These are phyloP conservation scores for Hyphodiscus sp. DNA, from an alignment of 2,329 filamentous ascomycete genomes.

Conservation along the genomic window DNA sequence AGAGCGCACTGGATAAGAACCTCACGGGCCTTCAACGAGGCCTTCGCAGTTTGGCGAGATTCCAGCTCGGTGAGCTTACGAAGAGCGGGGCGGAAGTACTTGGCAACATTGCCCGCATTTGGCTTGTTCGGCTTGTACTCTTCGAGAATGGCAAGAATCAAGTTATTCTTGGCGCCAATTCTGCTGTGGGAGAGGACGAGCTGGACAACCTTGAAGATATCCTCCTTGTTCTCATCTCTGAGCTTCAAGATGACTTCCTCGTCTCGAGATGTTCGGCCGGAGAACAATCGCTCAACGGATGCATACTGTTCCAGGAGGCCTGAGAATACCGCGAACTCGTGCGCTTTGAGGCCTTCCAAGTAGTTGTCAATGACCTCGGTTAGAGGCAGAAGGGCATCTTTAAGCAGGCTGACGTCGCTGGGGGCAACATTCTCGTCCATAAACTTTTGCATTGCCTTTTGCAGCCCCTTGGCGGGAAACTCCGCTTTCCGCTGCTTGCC, in stretches of 20 bases:
- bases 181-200: slow-evolving; percentile 91
- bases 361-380: slow-evolving; percentile 74
- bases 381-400: slow-evolving; percentile 67
- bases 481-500: slow-evolving; percentile 71
- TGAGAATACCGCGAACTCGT: slow-evolving; percentile 80
- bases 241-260: slow-evolving; percentile 92
- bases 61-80: slow-evolving; percentile 87
- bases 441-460: slow-evolving; percentile 81
- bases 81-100: slow-evolving; percentile 76
- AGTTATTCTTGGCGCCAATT: slow-evolving; percentile 87
- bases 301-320: slow-evolving; percentile 76
- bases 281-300: slow-evolving; percentile 80
- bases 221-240: slow-evolving; percentile 93
- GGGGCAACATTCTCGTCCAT: slow-evolving; percentile 75
- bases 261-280: slow-evolving; percentile 74
- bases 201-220: slow-evolving; percentile 76
- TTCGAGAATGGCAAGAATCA: slow-evolving; percentile 85
- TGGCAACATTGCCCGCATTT: slow-evolving; percentile 78
- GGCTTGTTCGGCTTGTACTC: slow-evolving; percentile 95
- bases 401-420: slow-evolving; percentile 67
- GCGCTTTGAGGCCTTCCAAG: slow-evolving; percentile 78
- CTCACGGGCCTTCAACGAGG: slow-evolving; percentile 93
- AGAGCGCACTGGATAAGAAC: slow-evolving; percentile 95
- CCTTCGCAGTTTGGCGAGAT: slow-evolving; percentile 78
- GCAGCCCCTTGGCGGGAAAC: slow-evolving; percentile 84